Evolutionary conservation across 768 basidiomycete genomes (phyloP).

Genomic region (Tylopilus intermedius): DNA sequence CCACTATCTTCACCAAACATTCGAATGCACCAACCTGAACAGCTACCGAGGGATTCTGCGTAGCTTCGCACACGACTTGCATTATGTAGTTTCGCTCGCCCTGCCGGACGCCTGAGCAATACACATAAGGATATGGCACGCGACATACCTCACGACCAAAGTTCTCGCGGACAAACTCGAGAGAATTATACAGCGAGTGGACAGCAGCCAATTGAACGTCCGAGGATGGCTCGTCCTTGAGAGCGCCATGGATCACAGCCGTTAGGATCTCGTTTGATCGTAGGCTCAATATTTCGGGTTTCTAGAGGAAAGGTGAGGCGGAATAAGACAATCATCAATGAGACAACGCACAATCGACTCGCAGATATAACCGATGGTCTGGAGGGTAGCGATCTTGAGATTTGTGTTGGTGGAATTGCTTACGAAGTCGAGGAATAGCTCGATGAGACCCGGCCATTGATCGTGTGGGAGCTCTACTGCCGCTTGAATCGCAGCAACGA

Average conservation of each 20-base stretch:
- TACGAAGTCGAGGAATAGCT: constrained; percentile 75
- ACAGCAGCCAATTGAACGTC: constrained; percentile 94
- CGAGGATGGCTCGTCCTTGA: constrained; percentile 86
- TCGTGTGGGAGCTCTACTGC: constrained; percentile 84
- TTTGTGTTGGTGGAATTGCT: constrained; percentile 68
- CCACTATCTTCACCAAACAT: constrained; percentile 94
- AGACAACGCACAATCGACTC: constrained; percentile 79
- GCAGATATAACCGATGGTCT: constrained; percentile 96
- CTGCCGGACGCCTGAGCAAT: constrained; percentile 36
- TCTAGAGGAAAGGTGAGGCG: constrained; percentile 41
- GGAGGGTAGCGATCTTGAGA: constrained; percentile 81
- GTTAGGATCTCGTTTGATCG: constrained; percentile 97
- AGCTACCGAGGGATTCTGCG: constrained; percentile 70
- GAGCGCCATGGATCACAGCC: constrained; percentile 95
- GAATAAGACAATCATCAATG: constrained; percentile 1
- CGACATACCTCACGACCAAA: constrained; percentile 88
- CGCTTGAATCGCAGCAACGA: constrained; percentile 84
- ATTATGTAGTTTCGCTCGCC: constrained; percentile 99
- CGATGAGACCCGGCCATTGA: constrained; percentile 90
- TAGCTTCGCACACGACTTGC: constrained; percentile 99
- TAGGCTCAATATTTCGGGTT: constrained; percentile 84
- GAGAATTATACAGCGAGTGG: constrained; percentile 87
- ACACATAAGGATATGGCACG: neutral
- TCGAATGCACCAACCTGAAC: constrained; percentile 98
- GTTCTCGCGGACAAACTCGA: constrained; percentile 96